Evolutionary conservation across 2,329 filamentous ascomycete genomes (phyloP).

Genomic region (Colletotrichum lupini): DNA sequence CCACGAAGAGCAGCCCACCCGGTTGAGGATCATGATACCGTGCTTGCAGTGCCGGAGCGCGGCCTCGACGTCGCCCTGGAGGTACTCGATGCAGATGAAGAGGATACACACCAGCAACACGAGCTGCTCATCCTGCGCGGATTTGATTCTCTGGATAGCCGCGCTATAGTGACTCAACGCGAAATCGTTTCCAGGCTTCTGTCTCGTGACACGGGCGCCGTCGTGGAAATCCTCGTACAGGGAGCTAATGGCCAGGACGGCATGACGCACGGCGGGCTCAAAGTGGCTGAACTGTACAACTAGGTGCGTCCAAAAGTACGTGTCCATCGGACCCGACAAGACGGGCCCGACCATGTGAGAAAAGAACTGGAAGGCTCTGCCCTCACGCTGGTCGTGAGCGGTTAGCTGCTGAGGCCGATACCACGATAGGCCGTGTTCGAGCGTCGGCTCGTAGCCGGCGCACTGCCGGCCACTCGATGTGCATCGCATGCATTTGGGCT

Average conservation of each 20-base stretch:
- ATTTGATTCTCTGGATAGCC: conserved; percentile 40
- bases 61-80: conserved; percentile 57
- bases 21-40: conserved; percentile 26
- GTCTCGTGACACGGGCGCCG: conserved; percentile 27
- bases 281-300: conserved; percentile 58
- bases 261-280: conserved; percentile 60
- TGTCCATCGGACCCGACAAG: conserved; percentile 31
- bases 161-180: conserved; percentile 43
- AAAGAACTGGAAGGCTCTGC: conserved; percentile 34
- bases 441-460: conserved; percentile 25
- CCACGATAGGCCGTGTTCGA: conserved; percentile 31
- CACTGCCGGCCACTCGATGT: conserved; percentile 61
- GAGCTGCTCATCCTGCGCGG: conserved; percentile 41
- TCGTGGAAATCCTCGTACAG: conserved; percentile 50
- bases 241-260: conserved; percentile 60
- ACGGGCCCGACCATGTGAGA: conserved; percentile 28
- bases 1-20: conserved; percentile 44
- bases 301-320: conserved; percentile 55
- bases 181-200: conserved; percentile 28
- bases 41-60: conserved; percentile 38
- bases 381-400: conserved; percentile 37
- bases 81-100: conserved; percentile 65
- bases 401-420: conserved; percentile 33
- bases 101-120: conserved; percentile 59
- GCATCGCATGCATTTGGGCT: conserved; percentile 63